A percentile compares a stretch with the other conserved stretches of the same genome.
Evolutionary conservation across 306 rosid species (phyloP).

Genomic region (Gynostemma pentaphyllum): DNA sequence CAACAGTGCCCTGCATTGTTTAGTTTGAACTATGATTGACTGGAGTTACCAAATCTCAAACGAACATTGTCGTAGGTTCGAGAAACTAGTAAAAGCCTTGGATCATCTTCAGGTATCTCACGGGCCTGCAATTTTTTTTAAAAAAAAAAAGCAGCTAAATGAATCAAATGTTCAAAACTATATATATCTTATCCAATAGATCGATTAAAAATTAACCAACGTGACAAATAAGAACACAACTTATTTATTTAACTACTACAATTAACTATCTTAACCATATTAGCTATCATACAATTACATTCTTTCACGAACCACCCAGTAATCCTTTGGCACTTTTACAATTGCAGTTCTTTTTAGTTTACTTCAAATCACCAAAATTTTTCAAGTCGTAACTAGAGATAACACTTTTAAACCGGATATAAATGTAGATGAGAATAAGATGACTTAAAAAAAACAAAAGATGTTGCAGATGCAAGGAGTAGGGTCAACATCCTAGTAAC

Average conservation of each 20-base stretch:
- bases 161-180: no score
- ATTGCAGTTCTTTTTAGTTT: not conserved
- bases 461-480: not conserved
- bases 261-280: no score
- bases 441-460: not conserved
- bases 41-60: constrained; percentile 22
- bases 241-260: not conserved
- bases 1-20: not conserved
- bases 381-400: not conserved
- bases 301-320: not conserved
- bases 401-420: not conserved
- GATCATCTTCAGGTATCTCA: constrained; percentile 73
- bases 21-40: not conserved
- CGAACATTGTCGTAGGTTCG: constrained; percentile 25
- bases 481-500: not conserved
- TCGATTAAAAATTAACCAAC: no score
- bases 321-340: no score
- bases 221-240: no score
- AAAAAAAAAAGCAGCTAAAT: no score
- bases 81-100: constrained; percentile 50
- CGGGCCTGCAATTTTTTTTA: constrained; percentile 61
- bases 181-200: no score
- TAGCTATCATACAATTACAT: not conserved
- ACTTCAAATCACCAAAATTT: not conserved
- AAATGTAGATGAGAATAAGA: not conserved